These are phyloP conservation scores for Cymbidium sinense DNA, from an alignment of 106 monocot genomes.

Conservation along the genomic window DNA sequence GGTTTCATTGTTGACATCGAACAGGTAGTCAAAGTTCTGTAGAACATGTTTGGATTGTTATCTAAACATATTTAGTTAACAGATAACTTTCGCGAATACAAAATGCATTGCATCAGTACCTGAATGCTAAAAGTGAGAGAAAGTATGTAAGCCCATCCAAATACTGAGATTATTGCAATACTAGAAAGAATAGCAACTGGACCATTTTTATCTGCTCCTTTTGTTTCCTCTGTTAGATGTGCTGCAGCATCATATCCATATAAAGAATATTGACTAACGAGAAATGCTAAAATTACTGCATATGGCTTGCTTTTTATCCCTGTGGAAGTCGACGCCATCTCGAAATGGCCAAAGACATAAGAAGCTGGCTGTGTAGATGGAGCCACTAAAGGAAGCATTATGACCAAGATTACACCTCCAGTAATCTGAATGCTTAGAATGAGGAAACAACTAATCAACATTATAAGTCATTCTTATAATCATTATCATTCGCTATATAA, in stretches of 20 bases:
- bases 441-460: not conserved
- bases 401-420: conserved; percentile 59
- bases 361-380: conserved; percentile 60
- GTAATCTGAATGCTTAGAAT: conserved; percentile 34
- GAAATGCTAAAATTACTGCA: conserved; percentile 49
- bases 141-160: conserved; percentile 84
- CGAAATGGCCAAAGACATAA: conserved; percentile 69
- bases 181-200: conserved; percentile 80
- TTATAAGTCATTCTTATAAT: too few species aligned
- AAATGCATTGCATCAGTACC: conserved; percentile 24
- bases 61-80: not conserved
- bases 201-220: conserved; percentile 77
- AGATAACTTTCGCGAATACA: not conserved
- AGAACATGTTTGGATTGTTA: not conserved
- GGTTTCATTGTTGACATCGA: conserved; percentile 63
- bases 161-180: conserved; percentile 69
- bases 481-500: too few species aligned
- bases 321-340: conserved; percentile 45
- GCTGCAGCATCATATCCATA: conserved; percentile 90
- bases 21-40: conserved; percentile 63
- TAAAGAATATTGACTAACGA: conserved; percentile 81
- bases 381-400: conserved; percentile 66
- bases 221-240: conserved; percentile 91
- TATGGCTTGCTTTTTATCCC: conserved; percentile 60
- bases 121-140: conserved; percentile 90